phyloP scores from a whole-genome alignment of 2,329 filamentous ascomycete genomes.

The Zymoseptoria crescenta region DNA sequence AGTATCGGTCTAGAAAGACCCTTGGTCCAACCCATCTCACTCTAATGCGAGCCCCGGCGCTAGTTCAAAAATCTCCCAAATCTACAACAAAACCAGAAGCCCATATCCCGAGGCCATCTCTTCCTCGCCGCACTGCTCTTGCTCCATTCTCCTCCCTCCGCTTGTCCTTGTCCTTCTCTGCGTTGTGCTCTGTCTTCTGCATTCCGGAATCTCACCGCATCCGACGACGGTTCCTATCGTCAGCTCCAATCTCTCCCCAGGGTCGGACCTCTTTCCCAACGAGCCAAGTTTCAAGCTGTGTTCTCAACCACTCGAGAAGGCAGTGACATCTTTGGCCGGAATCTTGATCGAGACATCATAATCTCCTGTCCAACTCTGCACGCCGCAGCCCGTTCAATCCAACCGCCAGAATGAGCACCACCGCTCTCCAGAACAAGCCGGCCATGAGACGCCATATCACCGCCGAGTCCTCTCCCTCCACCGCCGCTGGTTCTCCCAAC shows the following conservation, averaged over 20 bases:
- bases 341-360: neutral
- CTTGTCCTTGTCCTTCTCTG: neutral
- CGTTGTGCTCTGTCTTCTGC: neutral
- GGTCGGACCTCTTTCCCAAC: conserved; percentile 1
- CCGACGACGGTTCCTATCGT: neutral
- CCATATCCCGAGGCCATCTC: neutral
- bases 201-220: neutral
- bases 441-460: conserved; percentile 40
- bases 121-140: neutral
- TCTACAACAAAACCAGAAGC: neutral
- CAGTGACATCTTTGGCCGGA: neutral
- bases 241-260: neutral
- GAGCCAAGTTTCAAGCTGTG: conserved; percentile 1
- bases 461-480: conserved; percentile 45
- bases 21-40: neutral
- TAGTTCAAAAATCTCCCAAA: neutral
- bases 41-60: neutral
- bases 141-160: neutral
- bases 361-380: neutral
- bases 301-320: neutral
- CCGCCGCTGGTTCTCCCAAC: conserved; percentile 47
- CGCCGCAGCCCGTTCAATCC: neutral
- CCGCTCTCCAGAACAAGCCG: conserved; percentile 43
- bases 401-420: conserved; percentile 38
- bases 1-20: neutral